A percentile compares a stretch with the other conserved stretches of the same genome.
Evolutionary conservation across 495 filamentous ascomycete genomes (phyloP).

Genomic region (Sabuloglossum arenarium): DNA sequence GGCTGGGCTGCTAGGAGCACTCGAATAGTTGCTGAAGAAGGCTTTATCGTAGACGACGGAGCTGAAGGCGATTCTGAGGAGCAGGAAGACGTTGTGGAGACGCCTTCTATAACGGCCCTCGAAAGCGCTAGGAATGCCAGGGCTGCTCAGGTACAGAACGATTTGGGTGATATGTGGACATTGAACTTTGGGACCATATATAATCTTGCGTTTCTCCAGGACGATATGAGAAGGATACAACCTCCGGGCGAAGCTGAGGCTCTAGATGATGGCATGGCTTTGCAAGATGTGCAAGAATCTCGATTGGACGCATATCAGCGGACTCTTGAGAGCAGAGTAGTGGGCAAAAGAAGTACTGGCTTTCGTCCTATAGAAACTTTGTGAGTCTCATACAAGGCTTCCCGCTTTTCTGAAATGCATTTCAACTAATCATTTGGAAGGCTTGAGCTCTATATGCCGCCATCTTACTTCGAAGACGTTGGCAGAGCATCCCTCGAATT

Average conservation of each 20-base stretch:
- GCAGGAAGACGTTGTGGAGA: not conserved
- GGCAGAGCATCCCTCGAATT: not conserved
- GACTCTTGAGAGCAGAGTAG: not conserved
- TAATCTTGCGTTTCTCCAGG: not conserved
- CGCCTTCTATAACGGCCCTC: not conserved
- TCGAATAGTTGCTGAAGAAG: not conserved
- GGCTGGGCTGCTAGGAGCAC: not conserved
- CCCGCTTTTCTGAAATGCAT: not conserved
- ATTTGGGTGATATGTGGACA: conserved; percentile 1
- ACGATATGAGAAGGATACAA: not conserved
- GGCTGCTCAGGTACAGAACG: not conserved
- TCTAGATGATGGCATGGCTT: not conserved
- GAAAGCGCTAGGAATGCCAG: not conserved
- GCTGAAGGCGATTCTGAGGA: not conserved
- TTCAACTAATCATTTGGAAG: not conserved
- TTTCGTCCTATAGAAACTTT: conserved; percentile 3
- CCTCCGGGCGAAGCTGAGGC: not conserved
- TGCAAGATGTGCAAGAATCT: not conserved
- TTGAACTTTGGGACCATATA: conserved; percentile 1
- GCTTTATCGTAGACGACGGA: conserved; percentile 5
- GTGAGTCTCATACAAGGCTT: not conserved
- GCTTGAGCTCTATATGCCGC: not conserved
- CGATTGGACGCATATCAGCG: not conserved
- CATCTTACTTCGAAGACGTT: conserved; percentile 1
- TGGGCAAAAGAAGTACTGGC: not conserved